Percentiles rank a stretch among this genome's conserved stretches.
Evolutionary conservation across 176 grass and related monocot genomes (phyloP).

Genomic region (Rhynchospora breviuscula): DNA sequence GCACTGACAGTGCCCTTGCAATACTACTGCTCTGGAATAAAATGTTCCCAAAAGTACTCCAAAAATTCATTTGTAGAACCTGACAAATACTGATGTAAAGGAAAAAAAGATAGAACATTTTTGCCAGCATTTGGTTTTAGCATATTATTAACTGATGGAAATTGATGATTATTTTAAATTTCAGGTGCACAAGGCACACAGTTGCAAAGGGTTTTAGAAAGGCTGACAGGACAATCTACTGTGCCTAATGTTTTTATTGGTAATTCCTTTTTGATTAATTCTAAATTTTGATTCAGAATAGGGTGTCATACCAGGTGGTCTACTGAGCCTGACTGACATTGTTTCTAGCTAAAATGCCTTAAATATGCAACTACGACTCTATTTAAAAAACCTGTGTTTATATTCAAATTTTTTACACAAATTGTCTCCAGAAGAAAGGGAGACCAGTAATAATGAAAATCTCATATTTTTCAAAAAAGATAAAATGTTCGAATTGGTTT

Average conservation of each 20-base stretch:
- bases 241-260: constrained; percentile 94
- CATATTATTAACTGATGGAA: background rate
- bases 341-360: background rate
- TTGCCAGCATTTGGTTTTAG: background rate
- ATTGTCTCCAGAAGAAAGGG: background rate
- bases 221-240: constrained; percentile 72
- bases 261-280: constrained; percentile 11
- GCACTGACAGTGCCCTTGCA: too few relatives aligned
- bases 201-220: constrained; percentile 81
- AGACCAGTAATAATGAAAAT: constrained; percentile 1
- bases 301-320: background rate
- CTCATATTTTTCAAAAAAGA: background rate
- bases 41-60: too few relatives aligned
- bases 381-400: background rate
- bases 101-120: background rate
- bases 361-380: background rate
- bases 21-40: too few relatives aligned
- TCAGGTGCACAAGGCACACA: constrained; percentile 79
- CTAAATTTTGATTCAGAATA: background rate
- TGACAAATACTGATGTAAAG: background rate
- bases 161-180: background rate
- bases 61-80: background rate
- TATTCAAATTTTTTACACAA: background rate
- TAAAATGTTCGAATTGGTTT: background rate
- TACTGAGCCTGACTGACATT: background rate